These are phyloP conservation scores for Proliferodiscus dingleyae DNA, from an alignment of 2,329 filamentous ascomycete genomes.

Conservation along the genomic window DNA sequence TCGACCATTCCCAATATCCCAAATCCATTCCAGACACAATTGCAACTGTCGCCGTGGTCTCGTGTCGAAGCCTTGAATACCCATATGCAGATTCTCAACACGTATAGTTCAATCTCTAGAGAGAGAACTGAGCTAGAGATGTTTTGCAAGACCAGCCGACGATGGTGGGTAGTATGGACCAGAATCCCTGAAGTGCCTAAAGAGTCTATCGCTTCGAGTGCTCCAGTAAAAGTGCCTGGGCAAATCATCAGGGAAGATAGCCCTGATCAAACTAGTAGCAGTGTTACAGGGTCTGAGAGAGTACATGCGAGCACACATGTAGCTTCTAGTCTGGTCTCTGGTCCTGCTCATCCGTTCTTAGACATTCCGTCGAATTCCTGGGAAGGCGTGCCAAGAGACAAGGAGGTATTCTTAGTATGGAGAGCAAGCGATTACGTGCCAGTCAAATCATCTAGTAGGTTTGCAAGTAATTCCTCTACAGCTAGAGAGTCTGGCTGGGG, in stretches of 20 bases:
- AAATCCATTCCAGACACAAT: conserved; percentile 36
- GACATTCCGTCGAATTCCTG: conserved; percentile 5
- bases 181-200: conserved; percentile 39
- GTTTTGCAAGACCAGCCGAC: conserved; percentile 60
- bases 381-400: conserved; percentile 30
- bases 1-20: conserved; percentile 65
- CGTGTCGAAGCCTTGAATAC: conserved; percentile 60
- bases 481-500: conserved; percentile 41
- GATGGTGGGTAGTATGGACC: conserved; percentile 68
- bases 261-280: neutral
- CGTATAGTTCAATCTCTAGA: conserved; percentile 44
- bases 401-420: conserved; percentile 59
- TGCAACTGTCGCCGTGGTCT: conserved; percentile 41
- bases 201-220: neutral
- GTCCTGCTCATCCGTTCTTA: conserved; percentile 28
- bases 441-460: conserved; percentile 12
- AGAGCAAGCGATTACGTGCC: conserved; percentile 50
- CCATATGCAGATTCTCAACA: conserved; percentile 58
- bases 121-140: conserved; percentile 48
- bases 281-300: neutral
- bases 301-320: conserved; percentile 11
- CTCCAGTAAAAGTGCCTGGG: conserved; percentile 7
- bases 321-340: conserved; percentile 17
- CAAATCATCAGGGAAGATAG: conserved; percentile 10
- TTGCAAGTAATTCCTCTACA: conserved; percentile 19